Evolutionary conservation across 495 filamentous ascomycete genomes (phyloP).

Genomic region (Physcia stellaris): DNA sequence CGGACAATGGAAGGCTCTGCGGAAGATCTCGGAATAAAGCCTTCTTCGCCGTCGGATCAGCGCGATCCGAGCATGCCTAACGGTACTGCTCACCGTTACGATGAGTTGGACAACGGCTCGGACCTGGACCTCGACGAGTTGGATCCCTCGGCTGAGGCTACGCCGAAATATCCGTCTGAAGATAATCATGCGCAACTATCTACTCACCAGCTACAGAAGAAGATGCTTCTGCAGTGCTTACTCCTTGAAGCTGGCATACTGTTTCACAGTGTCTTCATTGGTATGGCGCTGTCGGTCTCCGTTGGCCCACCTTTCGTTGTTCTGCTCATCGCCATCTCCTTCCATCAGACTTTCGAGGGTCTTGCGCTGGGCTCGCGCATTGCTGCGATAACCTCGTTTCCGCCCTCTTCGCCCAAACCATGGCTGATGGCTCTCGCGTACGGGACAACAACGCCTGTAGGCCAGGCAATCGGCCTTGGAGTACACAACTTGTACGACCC

Average conservation of each 20-base stretch:
- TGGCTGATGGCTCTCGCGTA: conserved; percentile 96
- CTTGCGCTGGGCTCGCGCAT: conserved; percentile 63
- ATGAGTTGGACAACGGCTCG: conserved; percentile 13
- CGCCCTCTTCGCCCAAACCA: conserved; percentile 41
- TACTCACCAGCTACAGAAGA: conserved; percentile 28
- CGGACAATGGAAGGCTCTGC: neutral
- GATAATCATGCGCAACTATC: conserved; percentile 4
- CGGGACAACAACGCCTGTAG: conserved; percentile 79
- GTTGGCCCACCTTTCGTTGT: conserved; percentile 65
- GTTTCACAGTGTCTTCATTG: conserved; percentile 81
- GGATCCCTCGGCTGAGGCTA: conserved; percentile 19
- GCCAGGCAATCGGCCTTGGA: conserved; percentile 75
- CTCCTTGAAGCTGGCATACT: conserved; percentile 76
- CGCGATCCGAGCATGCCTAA: no score
- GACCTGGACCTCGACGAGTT: conserved; percentile 41
- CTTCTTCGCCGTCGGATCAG: neutral
- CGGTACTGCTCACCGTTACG: neutral
- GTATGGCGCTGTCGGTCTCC: conserved; percentile 77
- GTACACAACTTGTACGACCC: conserved; percentile 81
- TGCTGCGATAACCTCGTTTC: conserved; percentile 43
- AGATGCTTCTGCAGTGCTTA: conserved; percentile 62
- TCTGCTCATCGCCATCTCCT: conserved; percentile 67
- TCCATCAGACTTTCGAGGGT: conserved; percentile 78
- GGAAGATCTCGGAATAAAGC: neutral
- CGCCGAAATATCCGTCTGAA: conserved; percentile 13